Evolutionary conservation across 345 rosid genomes (phyloP), one percentile per base, ranked within the genome.

Genomic region (Arabidopsis arenosa): DNA sequence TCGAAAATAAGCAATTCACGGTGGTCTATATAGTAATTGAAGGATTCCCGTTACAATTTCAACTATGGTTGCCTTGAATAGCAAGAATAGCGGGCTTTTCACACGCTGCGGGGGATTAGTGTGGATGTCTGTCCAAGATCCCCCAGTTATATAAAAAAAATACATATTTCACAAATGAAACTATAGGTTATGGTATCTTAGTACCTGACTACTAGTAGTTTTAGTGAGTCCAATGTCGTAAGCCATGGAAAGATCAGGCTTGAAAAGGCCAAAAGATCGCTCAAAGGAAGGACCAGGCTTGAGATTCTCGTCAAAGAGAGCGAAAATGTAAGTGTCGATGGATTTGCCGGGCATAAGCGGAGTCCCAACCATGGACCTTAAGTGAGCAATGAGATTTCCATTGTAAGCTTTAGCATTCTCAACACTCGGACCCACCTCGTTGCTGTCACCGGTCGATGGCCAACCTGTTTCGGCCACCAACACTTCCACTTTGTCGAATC

Each of bases 381-480:
- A 84, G 74, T 87, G 96, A 40, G 86, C 80, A 56, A 93, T 81
- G 80, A 93, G 74, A 65, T 91, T 91, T 67, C 96, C 97, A 7
- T 86, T 90, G 63, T 87, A 93, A 51, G 92, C 88, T 80, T 85
- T 87, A 7, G 98, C 98, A 77, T 91, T 93, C 80, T 93, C 98
- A 10, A 88, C 56, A 63, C 90, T 74, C 2, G 94, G 82, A 5
- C 97, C 98, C 6, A 79, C 89, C 77, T 90, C 98, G 57, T 79
- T 86, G 68, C 75, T 73, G 66, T 90, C 97, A 5, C 97, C 98
- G 0, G 54, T 35, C 68, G 86, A 86, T 6, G 98, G 90, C 98
- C 98, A 93, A 0, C 97, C 98, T 1, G 98, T 93, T 80, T 93
- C 98, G 0, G 97, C 96, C 40, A 91, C 93, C 81, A 86, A 13